Percentiles rank a stretch among this genome's conserved stretches.
These are phyloP conservation scores for Cyberlindnera mycetangii DNA, from an alignment of 805 yeast genomes.

Conservation along the genomic window DNA sequence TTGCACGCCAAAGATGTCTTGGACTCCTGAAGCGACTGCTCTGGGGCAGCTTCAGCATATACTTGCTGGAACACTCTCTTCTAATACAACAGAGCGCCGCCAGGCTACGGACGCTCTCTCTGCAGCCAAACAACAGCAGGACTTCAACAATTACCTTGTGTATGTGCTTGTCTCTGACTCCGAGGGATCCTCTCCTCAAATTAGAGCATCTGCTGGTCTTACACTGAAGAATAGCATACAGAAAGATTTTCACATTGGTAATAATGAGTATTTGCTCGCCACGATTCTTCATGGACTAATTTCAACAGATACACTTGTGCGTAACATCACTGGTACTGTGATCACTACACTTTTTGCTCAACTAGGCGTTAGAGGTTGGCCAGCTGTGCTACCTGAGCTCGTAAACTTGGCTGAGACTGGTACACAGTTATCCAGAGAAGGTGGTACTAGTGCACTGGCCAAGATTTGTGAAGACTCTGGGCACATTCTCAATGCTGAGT, in stretches of 20 bases:
- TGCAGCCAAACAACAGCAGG: conserved; percentile 67
- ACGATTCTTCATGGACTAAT: conserved; percentile 46
- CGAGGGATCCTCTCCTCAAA: conserved; percentile 43
- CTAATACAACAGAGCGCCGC: conserved; percentile 49
- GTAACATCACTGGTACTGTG: conserved; percentile 89
- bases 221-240: conserved; percentile 75
- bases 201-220: conserved; percentile 87
- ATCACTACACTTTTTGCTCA: conserved; percentile 75
- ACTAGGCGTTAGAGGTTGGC: conserved; percentile 72
- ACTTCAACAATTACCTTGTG: conserved; percentile 77
- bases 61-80: conserved; percentile 68
- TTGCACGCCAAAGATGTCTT: conserved; percentile 45
- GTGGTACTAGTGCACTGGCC: conserved; percentile 76
- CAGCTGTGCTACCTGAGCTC: conserved; percentile 65
- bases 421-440: conserved; percentile 47
- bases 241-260: conserved; percentile 32
- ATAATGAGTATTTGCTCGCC: conserved; percentile 33
- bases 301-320: conserved; percentile 55
- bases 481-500: conserved; percentile 58
- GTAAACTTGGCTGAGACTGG: conserved; percentile 55
- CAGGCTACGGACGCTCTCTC: conserved; percentile 73
- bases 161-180: conserved; percentile 58
- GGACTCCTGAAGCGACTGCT: conserved; percentile 67
- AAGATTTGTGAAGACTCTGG: conserved; percentile 91
- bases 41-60: conserved; percentile 63